These are phyloP conservation scores for Epichloe scottii DNA, from an alignment of 2,329 filamentous ascomycete genomes.

Conservation along the genomic window DNA sequence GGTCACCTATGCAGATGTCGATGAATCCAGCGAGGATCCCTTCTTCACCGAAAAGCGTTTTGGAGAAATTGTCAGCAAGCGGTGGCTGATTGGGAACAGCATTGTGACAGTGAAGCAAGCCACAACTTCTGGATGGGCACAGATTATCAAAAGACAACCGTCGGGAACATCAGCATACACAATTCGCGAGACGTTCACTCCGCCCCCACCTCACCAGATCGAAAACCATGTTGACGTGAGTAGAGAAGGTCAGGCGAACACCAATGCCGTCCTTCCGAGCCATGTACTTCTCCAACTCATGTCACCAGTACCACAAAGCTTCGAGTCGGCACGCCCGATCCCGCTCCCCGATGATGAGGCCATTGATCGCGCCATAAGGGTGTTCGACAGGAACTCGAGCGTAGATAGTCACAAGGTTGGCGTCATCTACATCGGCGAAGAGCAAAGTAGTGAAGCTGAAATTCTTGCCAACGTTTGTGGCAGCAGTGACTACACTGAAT, in stretches of 20 bases:
- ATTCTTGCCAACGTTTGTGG: constrained; percentile 81
- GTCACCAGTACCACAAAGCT: constrained; percentile 46
- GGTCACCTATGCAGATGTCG: constrained; percentile 72
- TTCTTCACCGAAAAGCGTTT: constrained; percentile 53
- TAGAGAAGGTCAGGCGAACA: constrained; percentile 38
- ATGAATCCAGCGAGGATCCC: constrained; percentile 57
- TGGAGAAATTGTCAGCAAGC: constrained; percentile 52
- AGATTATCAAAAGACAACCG: constrained; percentile 59
- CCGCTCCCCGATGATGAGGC: constrained; percentile 60
- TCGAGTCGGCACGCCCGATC: constrained; percentile 54
- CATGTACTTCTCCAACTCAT: constrained; percentile 60
- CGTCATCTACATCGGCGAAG: constrained; percentile 82
- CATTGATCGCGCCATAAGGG: constrained; percentile 59
- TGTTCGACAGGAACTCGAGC: constrained; percentile 78
- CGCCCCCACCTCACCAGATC: constrained; percentile 44
- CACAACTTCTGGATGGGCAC: constrained; percentile 51
- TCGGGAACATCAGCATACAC: constrained; percentile 52
- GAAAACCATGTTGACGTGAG: constrained; percentile 33
- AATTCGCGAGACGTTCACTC: constrained; percentile 46
- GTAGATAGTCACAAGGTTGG: constrained; percentile 94
- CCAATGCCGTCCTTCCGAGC: constrained; percentile 56
- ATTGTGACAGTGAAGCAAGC: constrained; percentile 65
- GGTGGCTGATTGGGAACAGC: constrained; percentile 62
- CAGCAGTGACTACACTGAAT: constrained; percentile 76
- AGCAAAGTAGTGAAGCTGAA: constrained; percentile 68